Conservation (phyloP, 2,329 filamentous ascomycete genomes). For the Grosmannia clavigera region DNA sequence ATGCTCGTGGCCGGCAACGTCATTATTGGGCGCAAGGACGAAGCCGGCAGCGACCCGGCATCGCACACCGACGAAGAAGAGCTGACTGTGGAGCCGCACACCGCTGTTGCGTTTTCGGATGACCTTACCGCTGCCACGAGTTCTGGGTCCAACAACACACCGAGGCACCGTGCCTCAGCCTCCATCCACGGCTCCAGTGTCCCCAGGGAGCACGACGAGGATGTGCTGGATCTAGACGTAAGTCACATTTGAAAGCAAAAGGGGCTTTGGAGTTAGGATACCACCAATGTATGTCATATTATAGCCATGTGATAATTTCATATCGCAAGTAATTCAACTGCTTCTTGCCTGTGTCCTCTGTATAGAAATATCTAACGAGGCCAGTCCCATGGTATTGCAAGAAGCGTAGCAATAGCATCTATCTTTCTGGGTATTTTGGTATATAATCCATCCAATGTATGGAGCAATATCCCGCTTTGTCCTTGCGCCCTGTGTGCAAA, state of each 20-base stretch:
- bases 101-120: background rate
- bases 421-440: background rate
- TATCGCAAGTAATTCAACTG: background rate
- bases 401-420: background rate
- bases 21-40: conserved; percentile 61
- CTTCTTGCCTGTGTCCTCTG: background rate
- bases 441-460: background rate
- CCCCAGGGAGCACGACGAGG: background rate
- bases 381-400: no score
- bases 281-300: background rate
- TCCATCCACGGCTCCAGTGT: background rate
- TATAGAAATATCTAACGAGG: background rate
- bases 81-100: background rate
- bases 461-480: background rate
- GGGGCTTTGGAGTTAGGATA: background rate
- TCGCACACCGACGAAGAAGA: background rate
- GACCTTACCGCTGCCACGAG: background rate
- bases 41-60: background rate
- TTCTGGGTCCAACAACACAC: background rate
- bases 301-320: no score
- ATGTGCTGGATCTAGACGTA: background rate
- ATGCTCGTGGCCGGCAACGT: conserved; percentile 66
- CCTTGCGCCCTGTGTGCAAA: background rate
- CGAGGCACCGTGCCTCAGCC: background rate
- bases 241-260: background rate